Base-by-base conservation (phyloP, 2,329 filamentous ascomycete species). In the Stachybotrys elegans region DNA sequence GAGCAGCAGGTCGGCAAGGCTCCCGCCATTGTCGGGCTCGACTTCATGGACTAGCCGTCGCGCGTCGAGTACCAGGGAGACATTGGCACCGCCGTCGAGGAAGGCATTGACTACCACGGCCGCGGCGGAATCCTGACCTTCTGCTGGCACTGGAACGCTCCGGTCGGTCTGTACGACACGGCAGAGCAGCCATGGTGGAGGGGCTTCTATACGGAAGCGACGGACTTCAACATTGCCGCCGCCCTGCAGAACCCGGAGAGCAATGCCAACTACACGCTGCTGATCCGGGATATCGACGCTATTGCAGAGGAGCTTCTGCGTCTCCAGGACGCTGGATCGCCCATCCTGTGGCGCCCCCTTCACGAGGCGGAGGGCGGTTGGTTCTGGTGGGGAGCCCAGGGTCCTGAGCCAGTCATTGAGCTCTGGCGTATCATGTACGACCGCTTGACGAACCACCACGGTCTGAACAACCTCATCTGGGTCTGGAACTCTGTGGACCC, bases 351-450 rank as follows among this genome's bases (percentile, higher is more conserved):
- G 51, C 58, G 72, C 2, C 71, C 71, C 5, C 55, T 76, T 22
- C 72, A 75, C 54, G 72, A 76, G 52, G 72, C 72, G 7, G 72
- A 76, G 47, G 71, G 71, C 2, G 61, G 43, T 0, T 76, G 72
- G 72, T 76, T 75, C 60, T 76, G 72, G 71, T 75, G 72, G 72
- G 72, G 71, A 6, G 71, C 71, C 1, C 62, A 70, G 48, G 70
- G 71, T 0, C 58, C 72, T 3, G 71, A 67, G 51, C 58, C 69
- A 5, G 61, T 57, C 48, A 73, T 72, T 57, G 58, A 70, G 51
- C 58, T 75, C 5, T 75, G 59, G 43, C 51, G 52, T 2, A 52
- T 75, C 4, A 29, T 76, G 39, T 72, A 71, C 43, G 62, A 72
- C 34, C 61, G 72, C 2, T 52, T 73, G 23, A 72, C 69, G 0